Percentiles rank a stretch among this genome's conserved stretches.
These are phyloP conservation scores for Cyphellophora attinorum DNA, from an alignment of 2,329 filamentous ascomycete genomes.

Conservation along the genomic window DNA sequence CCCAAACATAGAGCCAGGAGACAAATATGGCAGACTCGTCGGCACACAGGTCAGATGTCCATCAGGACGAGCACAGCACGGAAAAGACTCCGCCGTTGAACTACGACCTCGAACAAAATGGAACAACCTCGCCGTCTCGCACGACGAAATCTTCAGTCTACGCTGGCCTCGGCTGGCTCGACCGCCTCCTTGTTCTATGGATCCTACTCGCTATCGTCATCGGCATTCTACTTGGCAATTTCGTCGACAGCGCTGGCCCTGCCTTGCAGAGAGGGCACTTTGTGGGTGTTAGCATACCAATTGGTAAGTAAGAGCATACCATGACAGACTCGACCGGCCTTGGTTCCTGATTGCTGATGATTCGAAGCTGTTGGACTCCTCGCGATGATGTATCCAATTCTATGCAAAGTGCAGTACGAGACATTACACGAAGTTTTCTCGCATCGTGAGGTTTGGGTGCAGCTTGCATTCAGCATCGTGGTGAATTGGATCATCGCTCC, in stretches of 20 bases:
- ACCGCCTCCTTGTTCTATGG: constrained; percentile 59
- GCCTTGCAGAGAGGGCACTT: constrained; percentile 62
- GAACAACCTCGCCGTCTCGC: too few species aligned
- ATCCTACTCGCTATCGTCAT: constrained; percentile 69
- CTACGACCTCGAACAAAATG: background rate
- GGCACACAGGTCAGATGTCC: background rate
- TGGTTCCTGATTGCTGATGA: constrained; percentile 21
- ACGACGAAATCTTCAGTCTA: constrained; percentile 19
- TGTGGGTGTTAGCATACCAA: constrained; percentile 59
- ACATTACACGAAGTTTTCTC: constrained; percentile 57
- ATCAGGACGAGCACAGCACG: background rate
- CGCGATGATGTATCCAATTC: constrained; percentile 89
- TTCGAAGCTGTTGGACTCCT: constrained; percentile 61
- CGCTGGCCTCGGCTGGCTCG: constrained; percentile 48
- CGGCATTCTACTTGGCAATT: constrained; percentile 67
- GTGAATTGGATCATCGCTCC: constrained; percentile 78
- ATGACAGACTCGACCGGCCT: background rate
- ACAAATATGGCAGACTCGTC: background rate
- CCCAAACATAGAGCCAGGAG: background rate
- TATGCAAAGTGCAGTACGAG: constrained; percentile 78
- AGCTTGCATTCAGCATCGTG: constrained; percentile 64
- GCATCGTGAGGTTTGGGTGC: constrained; percentile 58
- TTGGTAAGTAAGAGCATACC: constrained; percentile 36
- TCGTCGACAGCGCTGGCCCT: constrained; percentile 53
- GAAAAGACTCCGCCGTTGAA: background rate